A percentile compares a stretch with the other conserved stretches of the same genome.
These are phyloP conservation scores for Hericium coralloides DNA, from an alignment of 768 basidiomycete species.

Conservation along the genomic window DNA sequence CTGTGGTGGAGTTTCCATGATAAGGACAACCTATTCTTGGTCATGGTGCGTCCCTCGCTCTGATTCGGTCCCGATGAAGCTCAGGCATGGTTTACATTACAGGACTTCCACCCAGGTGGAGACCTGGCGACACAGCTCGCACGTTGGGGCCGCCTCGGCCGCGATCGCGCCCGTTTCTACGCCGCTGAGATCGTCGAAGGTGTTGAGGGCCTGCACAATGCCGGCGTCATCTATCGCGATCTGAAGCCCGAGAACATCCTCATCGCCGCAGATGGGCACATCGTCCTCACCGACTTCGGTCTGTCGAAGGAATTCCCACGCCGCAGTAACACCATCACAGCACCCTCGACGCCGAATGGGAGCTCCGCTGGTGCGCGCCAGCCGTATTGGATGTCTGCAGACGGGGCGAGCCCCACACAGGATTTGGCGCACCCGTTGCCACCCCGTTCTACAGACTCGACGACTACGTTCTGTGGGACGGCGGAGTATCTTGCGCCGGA, in stretches of 20 bases:
- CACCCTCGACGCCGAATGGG: constrained; percentile 51
- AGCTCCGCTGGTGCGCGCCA: constrained; percentile 42
- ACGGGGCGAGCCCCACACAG: constrained; percentile 30
- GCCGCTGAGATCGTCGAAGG: constrained; percentile 97
- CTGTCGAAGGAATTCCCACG: constrained; percentile 86
- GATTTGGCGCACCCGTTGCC: constrained; percentile 52
- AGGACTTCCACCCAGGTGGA: constrained; percentile 94
- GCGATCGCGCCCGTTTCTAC: constrained; percentile 93
- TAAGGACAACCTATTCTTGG: constrained; percentile 92
- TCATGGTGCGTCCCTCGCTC: constrained; percentile 58
- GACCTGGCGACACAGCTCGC: constrained; percentile 97
- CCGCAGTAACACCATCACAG: constrained; percentile 32
- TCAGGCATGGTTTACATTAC: neutral
- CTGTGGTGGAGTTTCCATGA: constrained; percentile 98
- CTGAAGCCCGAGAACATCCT: constrained; percentile 97
- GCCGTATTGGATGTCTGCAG: constrained; percentile 73
- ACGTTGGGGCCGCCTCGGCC: constrained; percentile 88
- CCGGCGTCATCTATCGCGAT: constrained; percentile 95
- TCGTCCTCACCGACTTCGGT: constrained; percentile 96
- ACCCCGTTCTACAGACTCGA: constrained; percentile 48
- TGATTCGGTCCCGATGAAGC: neutral
- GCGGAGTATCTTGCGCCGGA: constrained; percentile 96
- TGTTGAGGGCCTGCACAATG: constrained; percentile 86
- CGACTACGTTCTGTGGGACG: constrained; percentile 90
- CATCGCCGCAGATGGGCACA: constrained; percentile 89